phyloP scores from a whole-genome alignment of 2,329 filamentous ascomycete species.

The Alternaria ventricosa region DNA sequence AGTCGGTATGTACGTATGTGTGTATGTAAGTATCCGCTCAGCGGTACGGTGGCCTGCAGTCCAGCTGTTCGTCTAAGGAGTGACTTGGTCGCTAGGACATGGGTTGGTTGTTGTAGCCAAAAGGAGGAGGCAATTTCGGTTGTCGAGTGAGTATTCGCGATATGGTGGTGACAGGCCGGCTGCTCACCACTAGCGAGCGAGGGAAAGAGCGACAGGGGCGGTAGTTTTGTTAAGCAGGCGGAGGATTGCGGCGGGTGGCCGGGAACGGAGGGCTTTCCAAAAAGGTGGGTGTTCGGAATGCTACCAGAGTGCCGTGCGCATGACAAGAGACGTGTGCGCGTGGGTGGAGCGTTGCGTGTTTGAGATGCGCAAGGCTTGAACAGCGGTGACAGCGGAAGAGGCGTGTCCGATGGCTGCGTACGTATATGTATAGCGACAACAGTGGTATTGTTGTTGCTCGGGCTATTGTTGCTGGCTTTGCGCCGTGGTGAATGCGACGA shows the following conservation, averaged over 20 bases:
- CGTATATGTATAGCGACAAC: constrained; percentile 24
- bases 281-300: constrained; percentile 21
- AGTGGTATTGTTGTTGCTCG: constrained; percentile 1
- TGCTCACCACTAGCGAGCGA: constrained; percentile 44
- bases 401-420: constrained; percentile 16
- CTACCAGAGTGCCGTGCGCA: constrained; percentile 37
- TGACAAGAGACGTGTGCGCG: constrained; percentile 27
- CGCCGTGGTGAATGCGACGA: constrained; percentile 23
- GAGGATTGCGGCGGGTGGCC: constrained; percentile 23
- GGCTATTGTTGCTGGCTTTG: constrained; percentile 16
- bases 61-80: constrained; percentile 47
- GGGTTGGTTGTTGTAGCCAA: constrained; percentile 11
- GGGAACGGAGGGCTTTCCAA: constrained; percentile 12
- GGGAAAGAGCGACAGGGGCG: constrained; percentile 38
- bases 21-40: constrained; percentile 40
- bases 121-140: constrained; percentile 2
- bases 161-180: constrained; percentile 47
- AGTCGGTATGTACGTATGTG: constrained; percentile 22
- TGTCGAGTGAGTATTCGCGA: constrained; percentile 20
- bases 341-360: constrained; percentile 39
- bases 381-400: constrained; percentile 33
- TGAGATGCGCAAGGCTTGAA: constrained; percentile 38
- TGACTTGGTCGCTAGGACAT: constrained; percentile 39
- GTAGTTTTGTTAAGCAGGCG: constrained; percentile 24
- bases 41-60: constrained; percentile 41